phyloP scores from a whole-genome alignment of 2,329 filamentous ascomycete genomes.

The Diaporthe vexans region DNA sequence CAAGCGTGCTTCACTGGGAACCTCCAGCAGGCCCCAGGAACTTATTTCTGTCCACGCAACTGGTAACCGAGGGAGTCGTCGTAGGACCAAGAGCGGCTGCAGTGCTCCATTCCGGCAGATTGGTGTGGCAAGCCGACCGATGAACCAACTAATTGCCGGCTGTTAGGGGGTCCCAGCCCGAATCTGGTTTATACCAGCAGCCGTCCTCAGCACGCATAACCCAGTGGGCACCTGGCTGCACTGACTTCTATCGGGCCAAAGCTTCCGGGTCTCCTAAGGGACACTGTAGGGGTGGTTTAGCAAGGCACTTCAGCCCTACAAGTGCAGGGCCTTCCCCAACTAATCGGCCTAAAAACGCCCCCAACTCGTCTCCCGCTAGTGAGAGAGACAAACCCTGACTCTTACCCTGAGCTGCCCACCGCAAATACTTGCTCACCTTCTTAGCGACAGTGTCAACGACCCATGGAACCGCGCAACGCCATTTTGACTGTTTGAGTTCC shows the following conservation, averaged over 20 bases:
- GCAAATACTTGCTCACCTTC: neutral
- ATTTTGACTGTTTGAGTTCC: neutral
- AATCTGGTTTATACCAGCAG: too few species aligned
- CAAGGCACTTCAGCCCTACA: slow-evolving; percentile 22
- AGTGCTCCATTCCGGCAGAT: neutral
- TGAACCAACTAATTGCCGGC: too few species aligned
- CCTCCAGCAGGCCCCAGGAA: neutral
- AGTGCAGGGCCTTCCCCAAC: neutral
- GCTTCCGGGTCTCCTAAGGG: neutral
- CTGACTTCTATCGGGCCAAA: slow-evolving; percentile 10
- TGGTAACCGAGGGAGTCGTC: too few species aligned
- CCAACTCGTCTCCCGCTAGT: slow-evolving; percentile 17
- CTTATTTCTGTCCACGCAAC: too few species aligned
- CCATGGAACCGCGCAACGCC: neutral
- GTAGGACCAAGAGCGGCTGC: too few species aligned
- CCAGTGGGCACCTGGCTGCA: neutral
- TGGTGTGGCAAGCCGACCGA: too few species aligned
- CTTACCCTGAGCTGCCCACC: neutral
- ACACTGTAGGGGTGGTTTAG: neutral
- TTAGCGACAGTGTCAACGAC: neutral
- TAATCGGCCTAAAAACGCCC: slow-evolving; percentile 16
- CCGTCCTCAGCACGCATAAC: too few species aligned
- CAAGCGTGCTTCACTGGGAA: too few species aligned
- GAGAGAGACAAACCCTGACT: slow-evolving; percentile 17
- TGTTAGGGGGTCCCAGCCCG: too few species aligned